Percentiles rank a stretch among this genome's conserved stretches.
These are phyloP conservation scores for Gnomoniopsis smithogilvyi DNA, from an alignment of 2,329 filamentous ascomycete genomes.

Conservation along the genomic window DNA sequence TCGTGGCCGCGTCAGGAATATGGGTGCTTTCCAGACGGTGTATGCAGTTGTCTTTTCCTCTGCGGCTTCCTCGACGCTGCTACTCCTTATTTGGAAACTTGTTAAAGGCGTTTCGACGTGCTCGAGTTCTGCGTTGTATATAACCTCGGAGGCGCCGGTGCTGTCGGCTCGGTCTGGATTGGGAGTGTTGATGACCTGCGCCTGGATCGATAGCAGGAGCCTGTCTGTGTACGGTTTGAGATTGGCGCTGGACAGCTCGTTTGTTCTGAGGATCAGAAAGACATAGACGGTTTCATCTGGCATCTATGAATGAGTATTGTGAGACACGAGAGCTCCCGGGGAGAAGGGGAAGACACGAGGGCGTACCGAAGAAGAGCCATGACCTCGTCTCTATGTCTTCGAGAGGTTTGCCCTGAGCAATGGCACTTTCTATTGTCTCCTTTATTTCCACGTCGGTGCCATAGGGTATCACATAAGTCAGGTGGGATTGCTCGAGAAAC, in stretches of 20 bases:
- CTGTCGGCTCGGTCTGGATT: conserved; percentile 41
- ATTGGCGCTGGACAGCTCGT: conserved; percentile 52
- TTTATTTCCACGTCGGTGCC: conserved; percentile 54
- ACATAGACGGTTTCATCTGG: conserved; percentile 72
- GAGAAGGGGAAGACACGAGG: conserved; percentile 18
- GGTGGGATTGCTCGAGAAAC: conserved; percentile 56
- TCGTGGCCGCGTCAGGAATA: conserved; percentile 57
- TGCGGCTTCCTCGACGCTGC: conserved; percentile 23
- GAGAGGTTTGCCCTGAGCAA: conserved; percentile 7
- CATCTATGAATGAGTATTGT: conserved; percentile 47
- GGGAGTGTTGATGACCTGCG: conserved; percentile 59
- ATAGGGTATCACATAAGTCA: conserved; percentile 60
- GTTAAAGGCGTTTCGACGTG: conserved; percentile 49
- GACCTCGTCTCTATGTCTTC: conserved; percentile 14
- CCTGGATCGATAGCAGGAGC: conserved; percentile 65
- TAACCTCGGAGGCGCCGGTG: conserved; percentile 52
- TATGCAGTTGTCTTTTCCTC: conserved; percentile 35
- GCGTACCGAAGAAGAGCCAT: conserved; percentile 69
- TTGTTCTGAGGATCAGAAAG: conserved; percentile 65
- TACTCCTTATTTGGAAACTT: conserved; percentile 40
- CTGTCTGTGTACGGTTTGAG: conserved; percentile 59
- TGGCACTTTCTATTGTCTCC: conserved; percentile 38
- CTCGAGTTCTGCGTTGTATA: conserved; percentile 54
- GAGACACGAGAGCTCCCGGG: conserved; percentile 31
- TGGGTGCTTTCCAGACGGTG: conserved; percentile 58